These are phyloP conservation scores for Mycosarcoma mackinlayi DNA, from an alignment of 1,284 basidiomycete species.

Conservation along the genomic window DNA sequence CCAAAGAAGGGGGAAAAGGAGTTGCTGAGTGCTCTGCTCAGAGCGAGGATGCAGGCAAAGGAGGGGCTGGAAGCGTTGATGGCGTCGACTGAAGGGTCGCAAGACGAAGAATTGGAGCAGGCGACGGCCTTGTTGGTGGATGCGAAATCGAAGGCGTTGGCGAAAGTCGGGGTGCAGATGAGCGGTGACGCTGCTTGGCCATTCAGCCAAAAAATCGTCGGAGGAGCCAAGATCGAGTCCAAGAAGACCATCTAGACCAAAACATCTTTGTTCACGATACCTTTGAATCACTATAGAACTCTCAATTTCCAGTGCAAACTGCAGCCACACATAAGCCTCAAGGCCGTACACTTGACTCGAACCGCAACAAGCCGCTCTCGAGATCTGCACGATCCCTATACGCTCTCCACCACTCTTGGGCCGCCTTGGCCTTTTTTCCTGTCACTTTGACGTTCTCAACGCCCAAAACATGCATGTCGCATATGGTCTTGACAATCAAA, in stretches of 20 bases:
- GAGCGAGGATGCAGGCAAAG: slow-evolving; percentile 14
- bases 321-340: slow-evolving; percentile 4
- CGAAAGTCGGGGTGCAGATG: not conserved
- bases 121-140: slow-evolving; percentile 1
- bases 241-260: slow-evolving; percentile 12
- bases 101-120: slow-evolving; percentile 1
- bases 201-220: slow-evolving; percentile 7
- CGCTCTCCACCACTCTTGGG: slow-evolving; percentile 48
- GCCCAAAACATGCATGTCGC: slow-evolving; percentile 4
- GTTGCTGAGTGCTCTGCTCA: slow-evolving; percentile 18
- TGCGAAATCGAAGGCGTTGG: slow-evolving; percentile 11
- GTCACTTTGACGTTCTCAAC: slow-evolving; percentile 33
- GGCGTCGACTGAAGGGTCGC: not conserved
- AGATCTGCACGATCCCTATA: slow-evolving; percentile 49
- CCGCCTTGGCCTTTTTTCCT: slow-evolving; percentile 38
- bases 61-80: not conserved
- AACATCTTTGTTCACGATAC: not conserved
- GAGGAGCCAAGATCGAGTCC: not conserved
- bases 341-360: not conserved
- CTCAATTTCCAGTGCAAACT: too few species aligned
- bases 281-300: not conserved
- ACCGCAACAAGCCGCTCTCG: slow-evolving; percentile 8
- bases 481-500: slow-evolving; percentile 17
- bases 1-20: slow-evolving; percentile 2
- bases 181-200: slow-evolving; percentile 2